Evolutionary conservation across 352 stramenopile species (phyloP).

Genomic region (Discostella stelligera): DNA sequence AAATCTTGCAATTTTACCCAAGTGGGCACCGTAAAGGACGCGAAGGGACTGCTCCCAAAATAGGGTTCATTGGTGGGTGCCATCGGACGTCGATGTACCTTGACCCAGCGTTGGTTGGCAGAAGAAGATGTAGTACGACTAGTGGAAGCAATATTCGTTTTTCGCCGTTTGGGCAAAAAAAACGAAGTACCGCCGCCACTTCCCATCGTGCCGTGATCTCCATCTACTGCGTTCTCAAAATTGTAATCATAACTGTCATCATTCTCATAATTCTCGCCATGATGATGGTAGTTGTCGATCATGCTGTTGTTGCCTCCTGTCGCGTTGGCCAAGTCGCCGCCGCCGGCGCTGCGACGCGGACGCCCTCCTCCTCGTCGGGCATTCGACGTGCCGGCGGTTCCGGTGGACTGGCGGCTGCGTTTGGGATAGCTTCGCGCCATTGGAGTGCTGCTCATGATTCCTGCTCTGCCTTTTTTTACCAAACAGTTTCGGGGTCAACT

Average conservation of each 20-base stretch:
- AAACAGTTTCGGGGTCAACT: too few species aligned
- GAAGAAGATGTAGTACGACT: background rate
- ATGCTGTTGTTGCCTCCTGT: too few species aligned
- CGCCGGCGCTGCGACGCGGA: background rate
- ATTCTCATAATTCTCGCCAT: background rate
- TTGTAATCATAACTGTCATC: background rate
- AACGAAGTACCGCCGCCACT: background rate
- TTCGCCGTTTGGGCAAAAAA: background rate
- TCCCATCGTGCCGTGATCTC: background rate
- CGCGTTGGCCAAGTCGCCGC: too few species aligned
- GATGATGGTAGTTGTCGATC: background rate
- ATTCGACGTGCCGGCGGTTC: background rate
- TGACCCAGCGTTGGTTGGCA: slow-evolving; percentile 24
- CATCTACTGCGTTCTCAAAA: background rate
- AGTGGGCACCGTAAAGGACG: slow-evolving; percentile 25
- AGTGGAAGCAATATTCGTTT: background rate
- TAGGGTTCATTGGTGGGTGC: slow-evolving; percentile 24
- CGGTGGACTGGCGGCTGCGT: background rate
- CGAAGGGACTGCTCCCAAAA: slow-evolving; percentile 24
- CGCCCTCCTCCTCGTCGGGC: background rate
- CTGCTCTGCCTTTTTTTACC: too few species aligned
- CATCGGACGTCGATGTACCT: slow-evolving; percentile 17
- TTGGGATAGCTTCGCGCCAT: slow-evolving; percentile 7
- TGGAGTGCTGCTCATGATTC: too few species aligned
- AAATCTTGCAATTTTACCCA: slow-evolving; percentile 35